Evolutionary conservation across 1,284 basidiomycete genomes (phyloP), one percentile per base, ranked within the genome.

Genomic region (Leccinum ponderosum): DNA sequence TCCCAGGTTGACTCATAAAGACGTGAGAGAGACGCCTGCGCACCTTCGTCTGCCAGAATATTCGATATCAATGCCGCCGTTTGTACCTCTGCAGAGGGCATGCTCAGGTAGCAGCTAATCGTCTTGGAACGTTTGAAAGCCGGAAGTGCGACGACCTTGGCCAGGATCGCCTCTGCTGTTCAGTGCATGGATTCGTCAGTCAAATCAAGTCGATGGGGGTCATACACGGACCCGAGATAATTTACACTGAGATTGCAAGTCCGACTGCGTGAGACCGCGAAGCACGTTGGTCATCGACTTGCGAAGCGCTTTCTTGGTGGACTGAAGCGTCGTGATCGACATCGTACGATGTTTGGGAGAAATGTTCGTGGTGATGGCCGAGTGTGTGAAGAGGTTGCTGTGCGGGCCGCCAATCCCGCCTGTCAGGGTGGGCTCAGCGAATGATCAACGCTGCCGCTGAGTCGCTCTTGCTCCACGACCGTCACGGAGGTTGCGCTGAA

Each of bases 31-130:
- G 17, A 57, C 11, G 17, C 5, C 6, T 2, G 14, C 72, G 25
- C 61, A 77, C 74, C 66, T 8, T 20, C 55, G 65, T 75, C 64
- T 20, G 65, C 61, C 15, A 76, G 56, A 29, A 73, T 63, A 8
- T 58, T 31, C 15, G 63, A 55, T 4, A 73, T 56, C 53, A 92
- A 68, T 1, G 70, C 67, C 8, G 78, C 69, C 1, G 91, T 92
- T 66, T 87, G 81, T 47, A 87, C 77, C 68, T 93, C 91, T 8
- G 81, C 87, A 9, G 80, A 71, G 12, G 89, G 87, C 90, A 93
- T 92, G 74, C 84, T 91, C 53, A 93, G 77, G 71, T 88, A 93
- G 73, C 91, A 93, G 76, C 88, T 86, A 31, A 91, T 70, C 14
- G 78, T 78, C 61, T 73, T 79, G 59, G 80, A 80, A 44, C 69